phyloP scores from a whole-genome alignment of 192 early-diverging fungal genomes.

The Coemansia sp. region DNA sequence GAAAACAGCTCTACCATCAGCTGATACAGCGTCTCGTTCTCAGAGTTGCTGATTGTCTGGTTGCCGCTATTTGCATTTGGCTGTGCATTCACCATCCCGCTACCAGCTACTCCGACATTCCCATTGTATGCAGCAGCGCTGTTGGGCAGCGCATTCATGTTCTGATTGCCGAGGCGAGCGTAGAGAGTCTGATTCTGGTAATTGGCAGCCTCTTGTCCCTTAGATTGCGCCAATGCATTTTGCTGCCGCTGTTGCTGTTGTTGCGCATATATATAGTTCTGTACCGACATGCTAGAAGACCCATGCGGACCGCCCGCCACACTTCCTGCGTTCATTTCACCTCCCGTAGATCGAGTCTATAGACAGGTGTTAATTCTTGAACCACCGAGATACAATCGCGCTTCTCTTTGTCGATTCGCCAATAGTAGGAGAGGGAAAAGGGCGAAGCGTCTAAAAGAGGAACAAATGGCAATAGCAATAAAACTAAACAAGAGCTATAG shows the following conservation, averaged over 20 bases:
- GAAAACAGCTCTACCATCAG: constrained; percentile 85
- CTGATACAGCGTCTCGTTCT: constrained; percentile 79
- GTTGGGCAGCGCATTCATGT: constrained; percentile 1
- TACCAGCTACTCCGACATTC: background rate
- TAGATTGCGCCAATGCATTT: constrained; percentile 18
- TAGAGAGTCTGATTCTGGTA: constrained; percentile 43
- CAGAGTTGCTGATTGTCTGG: constrained; percentile 21
- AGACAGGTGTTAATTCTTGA: background rate
- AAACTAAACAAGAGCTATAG: no score
- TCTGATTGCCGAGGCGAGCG: constrained; percentile 17
- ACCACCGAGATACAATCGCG: no score
- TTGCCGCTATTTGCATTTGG: background rate
- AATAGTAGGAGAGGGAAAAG: no score
- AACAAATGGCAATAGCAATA: no score
- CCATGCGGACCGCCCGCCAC: constrained; percentile 9
- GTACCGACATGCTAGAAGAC: constrained; percentile 10
- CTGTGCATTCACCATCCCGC: constrained; percentile 1
- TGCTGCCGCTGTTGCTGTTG: constrained; percentile 26
- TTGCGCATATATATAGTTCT: constrained; percentile 26
- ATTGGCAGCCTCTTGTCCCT: constrained; percentile 17
- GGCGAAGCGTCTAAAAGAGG: background rate
- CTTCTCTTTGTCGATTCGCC: no score
- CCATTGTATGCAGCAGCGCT: background rate
- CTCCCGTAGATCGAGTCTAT: no score
- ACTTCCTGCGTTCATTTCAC: constrained; percentile 27